Evolutionary conservation across 768 basidiomycete species (phyloP).

Genomic region (Russula abietina): DNA sequence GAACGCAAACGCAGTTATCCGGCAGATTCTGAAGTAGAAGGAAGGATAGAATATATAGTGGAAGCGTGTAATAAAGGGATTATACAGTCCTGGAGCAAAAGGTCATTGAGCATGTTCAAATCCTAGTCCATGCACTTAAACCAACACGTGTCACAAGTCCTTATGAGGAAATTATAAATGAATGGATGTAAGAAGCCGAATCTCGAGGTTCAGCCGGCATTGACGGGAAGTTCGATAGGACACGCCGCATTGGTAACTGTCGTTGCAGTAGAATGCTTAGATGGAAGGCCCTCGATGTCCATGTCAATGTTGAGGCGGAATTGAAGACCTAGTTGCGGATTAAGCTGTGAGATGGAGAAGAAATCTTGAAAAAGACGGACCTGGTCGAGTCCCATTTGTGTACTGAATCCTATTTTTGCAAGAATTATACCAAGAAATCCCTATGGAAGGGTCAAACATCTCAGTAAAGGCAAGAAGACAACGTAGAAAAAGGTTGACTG

Average conservation of each 20-base stretch:
- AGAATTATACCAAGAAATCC: slow-evolving; percentile 69
- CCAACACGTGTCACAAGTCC: not conserved
- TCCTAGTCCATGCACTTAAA: slow-evolving; percentile 8
- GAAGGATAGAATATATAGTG: not conserved
- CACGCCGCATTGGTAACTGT: slow-evolving; percentile 31
- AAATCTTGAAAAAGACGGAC: slow-evolving; percentile 38
- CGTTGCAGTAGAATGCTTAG: slow-evolving; percentile 30
- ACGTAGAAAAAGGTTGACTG: slow-evolving; percentile 26
- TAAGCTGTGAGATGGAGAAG: not conserved
- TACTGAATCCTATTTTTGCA: slow-evolving; percentile 58
- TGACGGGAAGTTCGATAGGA: slow-evolving; percentile 31
- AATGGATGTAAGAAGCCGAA: not conserved
- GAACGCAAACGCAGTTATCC: not conserved
- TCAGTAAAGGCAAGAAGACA: slow-evolving; percentile 9
- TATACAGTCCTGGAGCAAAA: slow-evolving; percentile 11
- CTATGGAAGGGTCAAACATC: slow-evolving; percentile 33
- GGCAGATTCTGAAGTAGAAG: not conserved
- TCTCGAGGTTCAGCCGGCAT: slow-evolving; percentile 22
- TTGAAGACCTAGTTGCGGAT: slow-evolving; percentile 27
- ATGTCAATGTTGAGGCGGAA: slow-evolving; percentile 34
- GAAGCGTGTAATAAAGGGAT: slow-evolving; percentile 12
- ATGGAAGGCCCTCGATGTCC: slow-evolving; percentile 35
- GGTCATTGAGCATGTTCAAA: slow-evolving; percentile 6
- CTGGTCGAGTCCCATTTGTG: slow-evolving; percentile 47
- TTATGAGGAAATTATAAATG: not conserved